Evolutionary conservation across 495 filamentous ascomycete species (phyloP).

Genomic region (Emericellopsis terricola): DNA sequence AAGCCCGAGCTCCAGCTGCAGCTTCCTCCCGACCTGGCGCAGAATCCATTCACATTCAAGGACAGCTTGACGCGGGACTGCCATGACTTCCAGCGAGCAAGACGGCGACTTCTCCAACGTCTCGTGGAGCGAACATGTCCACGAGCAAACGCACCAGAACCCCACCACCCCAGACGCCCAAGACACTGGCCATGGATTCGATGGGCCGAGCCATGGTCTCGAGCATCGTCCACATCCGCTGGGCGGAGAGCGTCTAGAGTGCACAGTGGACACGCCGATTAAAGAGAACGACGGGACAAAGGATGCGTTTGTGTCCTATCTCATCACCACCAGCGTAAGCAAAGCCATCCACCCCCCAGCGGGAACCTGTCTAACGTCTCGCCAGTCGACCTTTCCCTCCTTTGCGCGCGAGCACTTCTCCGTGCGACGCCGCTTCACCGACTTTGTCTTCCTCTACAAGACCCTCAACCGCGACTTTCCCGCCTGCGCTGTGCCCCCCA

Average conservation of each 20-base stretch:
- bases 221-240: constrained; percentile 26
- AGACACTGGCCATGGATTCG: constrained; percentile 6
- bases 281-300: constrained; percentile 97
- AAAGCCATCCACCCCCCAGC: neutral
- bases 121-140: constrained; percentile 23
- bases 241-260: constrained; percentile 67
- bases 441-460: constrained; percentile 95
- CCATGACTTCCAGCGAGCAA: too few relatives aligned
- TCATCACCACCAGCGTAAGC: constrained; percentile 71
- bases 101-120: constrained; percentile 33
- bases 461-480: constrained; percentile 72
- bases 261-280: constrained; percentile 58
- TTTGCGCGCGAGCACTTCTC: constrained; percentile 63
- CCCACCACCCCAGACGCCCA: constrained; percentile 3
- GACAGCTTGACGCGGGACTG: too few relatives aligned
- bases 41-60: too few relatives aligned
- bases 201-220: constrained; percentile 5
- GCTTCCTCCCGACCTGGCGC: too few relatives aligned
- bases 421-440: constrained; percentile 83
- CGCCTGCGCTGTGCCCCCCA: constrained; percentile 77
- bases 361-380: neutral
- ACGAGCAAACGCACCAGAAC: neutral
- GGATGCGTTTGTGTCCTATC: constrained; percentile 89
- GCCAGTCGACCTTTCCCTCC: constrained; percentile 77
- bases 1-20: too few relatives aligned